Evolutionary conservation across 345 rosid species (phyloP), one percentile per base, ranked within the genome.

Genomic region (Melaleuca quinquenervia): DNA sequence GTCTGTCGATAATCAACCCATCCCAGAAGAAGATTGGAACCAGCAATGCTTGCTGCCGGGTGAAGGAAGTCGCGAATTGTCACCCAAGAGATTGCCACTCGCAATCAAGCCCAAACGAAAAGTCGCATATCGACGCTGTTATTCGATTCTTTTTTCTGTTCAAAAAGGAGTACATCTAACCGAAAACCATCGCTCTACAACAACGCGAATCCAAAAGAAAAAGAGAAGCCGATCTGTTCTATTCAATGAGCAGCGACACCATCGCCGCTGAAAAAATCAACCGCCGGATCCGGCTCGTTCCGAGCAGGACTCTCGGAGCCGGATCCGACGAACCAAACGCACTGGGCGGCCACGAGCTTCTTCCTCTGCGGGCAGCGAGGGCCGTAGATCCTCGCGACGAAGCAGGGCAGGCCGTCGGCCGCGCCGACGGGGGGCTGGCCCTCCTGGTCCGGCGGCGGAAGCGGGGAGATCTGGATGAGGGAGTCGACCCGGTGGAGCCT

Each of bases 331-430:
- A 89, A 83, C 88, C 90, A 21, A n/a, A 88, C 88, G 9, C 89
- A 82, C 84, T 90, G 90, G 26, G 86, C 82, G 6, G 94, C 93
- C 3, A 90, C 74, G 36, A 91, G 89, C 87, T 90, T 93, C 91
- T 91, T 93, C 93, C 93, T 89, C 86, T 86, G 89, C 12, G 84
- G 91, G 82, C 91, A 93, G 22, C 92, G 90, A 1, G 93, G 89
- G 1, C 92, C 91, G 85, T 80, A 89, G 56, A 86, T 52, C 86
- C 90, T 86, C 52, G 83, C 85, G 2, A 85, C 84, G 56, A 91
- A 89, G 90, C 84, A 89, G 55, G 91, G 91, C 52, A 87, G 84
- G 15, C 45, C 86, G 5, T 86, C 58, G 16, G 26, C 5, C 6
- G 84, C 27, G 82, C 32, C 74, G 44, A 82, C 54, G 41, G 82